phyloP scores from a whole-genome alignment of 257 asterid genomes.

The Fraxinus excelsior region DNA sequence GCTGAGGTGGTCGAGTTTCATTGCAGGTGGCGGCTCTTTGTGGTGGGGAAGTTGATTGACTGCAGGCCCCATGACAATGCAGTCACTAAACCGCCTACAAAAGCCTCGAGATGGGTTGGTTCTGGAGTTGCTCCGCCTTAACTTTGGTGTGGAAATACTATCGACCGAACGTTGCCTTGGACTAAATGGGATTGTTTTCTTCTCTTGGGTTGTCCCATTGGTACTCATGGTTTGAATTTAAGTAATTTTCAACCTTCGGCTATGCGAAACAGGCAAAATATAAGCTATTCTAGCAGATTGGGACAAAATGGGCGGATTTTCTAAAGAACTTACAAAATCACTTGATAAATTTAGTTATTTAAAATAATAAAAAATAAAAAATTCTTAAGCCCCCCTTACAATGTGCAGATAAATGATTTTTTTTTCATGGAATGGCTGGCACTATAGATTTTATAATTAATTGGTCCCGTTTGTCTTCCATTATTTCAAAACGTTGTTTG shows the following conservation, averaged over 20 bases:
- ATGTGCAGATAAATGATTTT: too few species aligned
- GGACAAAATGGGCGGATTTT: conserved; percentile 49
- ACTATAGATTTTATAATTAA: too few species aligned
- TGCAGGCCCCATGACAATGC: conserved; percentile 52
- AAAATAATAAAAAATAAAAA: too few species aligned
- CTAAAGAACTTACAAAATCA: conserved; percentile 21
- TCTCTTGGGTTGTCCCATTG: conserved; percentile 26
- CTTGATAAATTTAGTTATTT: too few species aligned
- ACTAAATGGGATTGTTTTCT: conserved; percentile 18
- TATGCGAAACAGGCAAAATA: neutral
- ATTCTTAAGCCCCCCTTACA: too few species aligned
- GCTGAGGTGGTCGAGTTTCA: conserved; percentile 24
- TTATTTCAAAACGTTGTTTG: too few species aligned
- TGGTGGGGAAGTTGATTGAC: conserved; percentile 12
- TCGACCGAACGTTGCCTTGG: conserved; percentile 14
- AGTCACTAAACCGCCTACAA: conserved; percentile 46
- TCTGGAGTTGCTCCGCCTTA: conserved; percentile 22
- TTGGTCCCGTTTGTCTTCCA: too few species aligned
- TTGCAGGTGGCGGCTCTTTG: neutral
- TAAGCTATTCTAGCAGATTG: neutral
- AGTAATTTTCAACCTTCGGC: neutral
- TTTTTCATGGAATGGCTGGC: neutral
- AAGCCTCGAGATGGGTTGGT: conserved; percentile 33
- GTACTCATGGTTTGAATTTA: conserved; percentile 20
- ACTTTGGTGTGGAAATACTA: conserved; percentile 23